Evolutionary conservation across 371 early-diverging fungal genomes (phyloP), one percentile per base, ranked within the genome.

Genomic region (Mortierella sp.): DNA sequence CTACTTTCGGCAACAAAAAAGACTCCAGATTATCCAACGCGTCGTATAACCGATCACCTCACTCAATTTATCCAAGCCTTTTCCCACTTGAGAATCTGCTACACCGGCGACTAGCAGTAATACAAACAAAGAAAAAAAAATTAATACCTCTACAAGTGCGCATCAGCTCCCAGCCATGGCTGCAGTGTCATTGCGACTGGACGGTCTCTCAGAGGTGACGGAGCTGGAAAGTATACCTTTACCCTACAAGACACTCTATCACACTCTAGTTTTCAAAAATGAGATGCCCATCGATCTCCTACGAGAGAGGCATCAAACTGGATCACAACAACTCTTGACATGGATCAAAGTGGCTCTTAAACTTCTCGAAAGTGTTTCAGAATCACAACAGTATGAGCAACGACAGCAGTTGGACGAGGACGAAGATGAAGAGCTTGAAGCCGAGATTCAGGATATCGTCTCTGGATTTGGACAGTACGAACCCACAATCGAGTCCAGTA

Each of bases 241-340:
- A 57, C 83, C 83, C 20, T 83, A 83, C 68, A 76, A 76, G 71
- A 73, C 71, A 18, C 71, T 83, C 1, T 83, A 83, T 43, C 83
- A 83, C 65, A 70, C 83, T 24, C 68, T 83, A 6, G 73, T 83
- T 74, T 57, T 83, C 47, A 83, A 73, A 51, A 70, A 73, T 51
- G 83, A 83, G 18, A 83, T 83, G 83, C 83, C 83, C 0, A 70
- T 83, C 58, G 73, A 72, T 32, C 64, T 83, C 16, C 32, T 83
- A 32, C 69, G 55, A 62, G 77, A 83, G 58, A 58, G 73, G 18
- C 74, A 77, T 35, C 70, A 45, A 16, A 67, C 73, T 1, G 74
- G 83, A 35, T 59, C 71, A 45, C 52, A 70, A 11, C 83, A 83
- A 51, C 73, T 83, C 66, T n/a, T 70, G 52, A 73, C 68, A 14